Conservation (phyloP, 2,329 filamentous ascomycete species). For the Calonectria honghensis region DNA sequence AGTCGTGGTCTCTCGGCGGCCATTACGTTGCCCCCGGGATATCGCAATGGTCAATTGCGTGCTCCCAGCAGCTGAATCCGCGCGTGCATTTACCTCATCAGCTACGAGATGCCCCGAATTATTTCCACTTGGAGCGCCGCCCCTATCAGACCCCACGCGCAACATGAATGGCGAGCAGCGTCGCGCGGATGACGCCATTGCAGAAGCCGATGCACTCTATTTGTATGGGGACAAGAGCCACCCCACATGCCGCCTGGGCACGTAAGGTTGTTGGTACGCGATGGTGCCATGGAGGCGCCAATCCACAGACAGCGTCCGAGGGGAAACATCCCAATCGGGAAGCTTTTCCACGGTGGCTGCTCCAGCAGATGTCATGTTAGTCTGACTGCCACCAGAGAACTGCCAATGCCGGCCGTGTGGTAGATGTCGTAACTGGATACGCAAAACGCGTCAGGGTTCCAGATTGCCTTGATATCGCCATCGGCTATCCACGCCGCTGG, state of each 20-base stretch:
- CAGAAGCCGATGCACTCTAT: conserved; percentile 16
- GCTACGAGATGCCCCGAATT: conserved; percentile 8
- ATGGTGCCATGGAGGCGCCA: conserved; percentile 11
- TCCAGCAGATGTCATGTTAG: conserved; percentile 26
- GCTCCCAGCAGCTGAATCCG: conserved; percentile 4
- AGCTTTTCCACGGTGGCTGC: conserved; percentile 12
- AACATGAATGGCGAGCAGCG: conserved; percentile 6
- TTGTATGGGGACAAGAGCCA: background rate
- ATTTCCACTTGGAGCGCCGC: background rate
- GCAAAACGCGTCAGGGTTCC: conserved; percentile 24
- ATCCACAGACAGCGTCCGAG: background rate
- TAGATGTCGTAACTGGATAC: conserved; percentile 4
- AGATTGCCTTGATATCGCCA: background rate
- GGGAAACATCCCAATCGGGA: conserved; percentile 21
- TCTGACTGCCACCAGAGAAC: no score
- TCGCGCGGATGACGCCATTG: conserved; percentile 11
- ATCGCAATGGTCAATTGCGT: conserved; percentile 13
- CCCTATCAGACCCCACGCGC: conserved; percentile 15
- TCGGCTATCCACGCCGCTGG: conserved; percentile 6
- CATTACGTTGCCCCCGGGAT: background rate
- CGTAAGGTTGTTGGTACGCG: background rate
- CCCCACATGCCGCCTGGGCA: conserved; percentile 4
- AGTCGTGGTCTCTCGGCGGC: no score
- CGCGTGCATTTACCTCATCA: conserved; percentile 19
- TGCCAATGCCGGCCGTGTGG: background rate